These are phyloP conservation scores for Cardiospermum halicacabum DNA, from an alignment of 345 rosid genomes.

Conservation along the genomic window DNA sequence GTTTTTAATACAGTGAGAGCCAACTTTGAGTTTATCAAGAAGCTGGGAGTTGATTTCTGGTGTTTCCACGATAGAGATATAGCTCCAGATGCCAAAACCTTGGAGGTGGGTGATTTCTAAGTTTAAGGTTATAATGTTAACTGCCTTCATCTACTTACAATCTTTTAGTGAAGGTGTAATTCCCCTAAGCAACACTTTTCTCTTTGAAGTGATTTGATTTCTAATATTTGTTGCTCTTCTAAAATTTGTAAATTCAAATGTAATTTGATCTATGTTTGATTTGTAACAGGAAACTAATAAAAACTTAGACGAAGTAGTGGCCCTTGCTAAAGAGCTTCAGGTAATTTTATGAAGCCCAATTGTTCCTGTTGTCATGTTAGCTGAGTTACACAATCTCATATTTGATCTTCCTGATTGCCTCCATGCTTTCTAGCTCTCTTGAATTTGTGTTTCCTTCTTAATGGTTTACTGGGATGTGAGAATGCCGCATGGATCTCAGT, in stretches of 20 bases:
- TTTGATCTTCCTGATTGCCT: neutral
- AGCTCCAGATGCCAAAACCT: constrained; percentile 76
- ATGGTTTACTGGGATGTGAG: no score
- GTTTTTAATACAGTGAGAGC: constrained; percentile 72
- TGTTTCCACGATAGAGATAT: constrained; percentile 98
- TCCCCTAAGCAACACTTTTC: neutral
- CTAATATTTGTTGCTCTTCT: neutral
- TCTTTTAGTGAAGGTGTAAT: no score
- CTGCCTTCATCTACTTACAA: no score
- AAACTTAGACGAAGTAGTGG: constrained; percentile 88
- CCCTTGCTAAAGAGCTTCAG: constrained; percentile 92
- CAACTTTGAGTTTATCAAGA: constrained; percentile 87
- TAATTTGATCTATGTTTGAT: neutral
- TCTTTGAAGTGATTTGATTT: neutral
- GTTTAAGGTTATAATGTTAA: neutral
- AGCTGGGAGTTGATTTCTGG: constrained; percentile 93
- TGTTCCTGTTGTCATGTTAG: neutral
- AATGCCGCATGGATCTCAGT: no score
- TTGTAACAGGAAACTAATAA: constrained; percentile 65
- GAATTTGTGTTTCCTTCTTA: neutral
- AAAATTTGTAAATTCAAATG: neutral
- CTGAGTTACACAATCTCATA: neutral
- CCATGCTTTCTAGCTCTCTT: no score
- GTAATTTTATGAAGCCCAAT: constrained; percentile 15
- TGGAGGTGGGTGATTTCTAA: constrained; percentile 47